phyloP scores from a whole-genome alignment of 805 yeast genomes.

The Naumovozyma dairenensis region DNA sequence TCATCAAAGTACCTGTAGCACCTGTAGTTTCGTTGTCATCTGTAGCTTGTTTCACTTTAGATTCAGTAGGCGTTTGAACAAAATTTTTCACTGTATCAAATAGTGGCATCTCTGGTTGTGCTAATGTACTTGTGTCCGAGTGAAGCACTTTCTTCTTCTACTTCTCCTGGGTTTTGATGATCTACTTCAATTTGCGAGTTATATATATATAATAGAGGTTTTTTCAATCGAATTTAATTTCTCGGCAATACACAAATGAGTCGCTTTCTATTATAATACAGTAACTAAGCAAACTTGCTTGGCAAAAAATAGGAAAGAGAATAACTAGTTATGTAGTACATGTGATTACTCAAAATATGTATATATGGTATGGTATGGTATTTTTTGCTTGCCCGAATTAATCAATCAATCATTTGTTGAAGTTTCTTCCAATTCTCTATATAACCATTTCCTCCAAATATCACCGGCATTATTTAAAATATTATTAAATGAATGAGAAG shows the following conservation, averaged over 20 bases:
- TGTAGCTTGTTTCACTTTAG: slow-evolving; percentile 38
- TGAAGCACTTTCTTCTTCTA: too few relatives aligned
- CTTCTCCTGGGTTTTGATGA: too few relatives aligned
- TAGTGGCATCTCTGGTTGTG: slow-evolving; percentile 16
- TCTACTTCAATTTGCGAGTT: too few relatives aligned
- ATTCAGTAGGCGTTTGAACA: slow-evolving; percentile 29
- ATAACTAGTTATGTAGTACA: slow-evolving; percentile 1
- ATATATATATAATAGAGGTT: too few relatives aligned
- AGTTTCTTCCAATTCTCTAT: slow-evolving; percentile 44
- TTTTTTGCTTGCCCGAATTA: too few relatives aligned
- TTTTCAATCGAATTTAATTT: too few relatives aligned
- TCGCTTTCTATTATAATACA: too few relatives aligned
- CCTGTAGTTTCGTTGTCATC: slow-evolving; percentile 42
- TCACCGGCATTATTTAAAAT: slow-evolving; percentile 74
- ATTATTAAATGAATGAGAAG: slow-evolving; percentile 57
- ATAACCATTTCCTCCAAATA: slow-evolving; percentile 77
- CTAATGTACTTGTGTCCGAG: too few relatives aligned
- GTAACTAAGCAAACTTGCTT: too few relatives aligned
- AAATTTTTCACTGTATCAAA: slow-evolving; percentile 23
- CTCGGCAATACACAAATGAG: too few relatives aligned
- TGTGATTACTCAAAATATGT: too few relatives aligned
- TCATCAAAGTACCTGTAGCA: slow-evolving; percentile 46
- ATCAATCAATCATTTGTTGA: slow-evolving; percentile 11
- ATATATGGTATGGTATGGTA: not conserved
- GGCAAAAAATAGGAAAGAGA: not conserved